These are phyloP conservation scores for Basipetospora chlamydospora DNA, from an alignment of 2,329 filamentous ascomycete genomes.

Conservation along the genomic window DNA sequence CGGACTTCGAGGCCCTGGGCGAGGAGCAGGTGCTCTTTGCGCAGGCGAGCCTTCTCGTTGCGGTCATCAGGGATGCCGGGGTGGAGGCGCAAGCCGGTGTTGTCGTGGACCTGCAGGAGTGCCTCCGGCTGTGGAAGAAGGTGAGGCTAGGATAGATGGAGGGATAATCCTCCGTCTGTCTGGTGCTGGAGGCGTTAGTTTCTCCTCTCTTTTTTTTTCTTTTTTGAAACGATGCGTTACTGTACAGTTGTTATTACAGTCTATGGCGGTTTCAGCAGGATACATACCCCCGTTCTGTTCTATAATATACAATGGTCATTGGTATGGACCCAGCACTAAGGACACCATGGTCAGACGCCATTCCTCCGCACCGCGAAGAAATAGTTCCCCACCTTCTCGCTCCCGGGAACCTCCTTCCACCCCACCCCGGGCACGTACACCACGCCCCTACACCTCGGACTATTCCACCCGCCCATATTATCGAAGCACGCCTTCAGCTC, in stretches of 20 bases:
- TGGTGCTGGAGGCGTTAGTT: too few species aligned
- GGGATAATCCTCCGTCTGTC: too few species aligned
- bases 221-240: too few species aligned
- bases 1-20: conserved; percentile 25
- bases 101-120: conserved; percentile 39
- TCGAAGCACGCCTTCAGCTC: conserved; percentile 52
- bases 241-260: conserved; percentile 1
- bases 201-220: too few species aligned
- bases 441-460: conserved; percentile 56
- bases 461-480: conserved; percentile 42
- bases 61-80: conserved; percentile 30
- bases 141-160: conserved; percentile 39
- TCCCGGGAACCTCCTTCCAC: conserved; percentile 70
- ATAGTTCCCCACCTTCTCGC: conserved; percentile 86
- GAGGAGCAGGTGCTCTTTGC: conserved; percentile 28
- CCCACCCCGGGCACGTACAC: conserved; percentile 82
- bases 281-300: too few species aligned
- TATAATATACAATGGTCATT: too few species aligned
- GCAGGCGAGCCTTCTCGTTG: conserved; percentile 30
- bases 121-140: conserved; percentile 35
- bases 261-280: too few species aligned
- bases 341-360: conserved; percentile 9
- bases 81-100: conserved; percentile 31
- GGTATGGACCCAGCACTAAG: too few species aligned
- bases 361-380: conserved; percentile 67